These are phyloP conservation scores for Hordeum vulgare DNA, from an alignment of 176 grass and related monocot species.

Conservation along the genomic window MorexV3_pseudomolecules_assembly NC_058524.1:15438492-15438991, in stretches of 20 bases:
- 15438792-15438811: neutral
- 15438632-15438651: neutral
- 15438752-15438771: neutral
- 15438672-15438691: neutral
- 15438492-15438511: neutral
- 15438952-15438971: constrained; percentile 72
- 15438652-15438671: neutral
- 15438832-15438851: neutral
- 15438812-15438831: constrained; percentile 14
- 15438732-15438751: neutral
- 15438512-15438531: neutral
- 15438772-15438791: neutral
- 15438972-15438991: constrained; percentile 40
- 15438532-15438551: neutral
- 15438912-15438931: constrained; percentile 46
- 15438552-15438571: neutral
- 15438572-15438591: neutral
- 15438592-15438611: neutral
- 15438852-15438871: constrained; percentile 50
- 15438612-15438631: neutral
- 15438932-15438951: constrained; percentile 53
- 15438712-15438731: neutral
- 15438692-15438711: neutral
- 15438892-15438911: constrained; percentile 65
- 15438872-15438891: constrained; percentile 67